Evolutionary conservation across 1,284 basidiomycete genomes (phyloP).

Genomic region (Austroboletus niveus): DNA sequence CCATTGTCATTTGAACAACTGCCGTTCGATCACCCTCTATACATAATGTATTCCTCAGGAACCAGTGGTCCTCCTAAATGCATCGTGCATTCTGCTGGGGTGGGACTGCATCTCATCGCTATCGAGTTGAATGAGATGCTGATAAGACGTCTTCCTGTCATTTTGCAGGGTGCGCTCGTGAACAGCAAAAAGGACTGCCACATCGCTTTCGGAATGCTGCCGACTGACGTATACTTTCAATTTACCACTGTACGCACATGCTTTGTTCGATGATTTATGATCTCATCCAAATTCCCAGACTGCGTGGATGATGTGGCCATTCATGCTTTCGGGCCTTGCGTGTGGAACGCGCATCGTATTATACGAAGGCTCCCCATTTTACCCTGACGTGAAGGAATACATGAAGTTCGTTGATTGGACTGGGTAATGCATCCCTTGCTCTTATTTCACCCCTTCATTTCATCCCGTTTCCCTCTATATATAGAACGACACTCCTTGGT

Average conservation of each 20-base stretch:
- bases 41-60: conserved; percentile 85
- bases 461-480: not conserved
- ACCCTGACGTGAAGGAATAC: conserved; percentile 54
- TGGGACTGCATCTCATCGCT: conserved; percentile 40
- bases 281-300: conserved; percentile 41
- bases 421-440: conserved; percentile 38
- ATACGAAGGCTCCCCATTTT: conserved; percentile 72
- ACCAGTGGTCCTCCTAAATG: conserved; percentile 84
- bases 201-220: conserved; percentile 41
- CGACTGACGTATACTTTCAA: conserved; percentile 63
- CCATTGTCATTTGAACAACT: conserved; percentile 65
- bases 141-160: not conserved
- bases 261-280: not conserved
- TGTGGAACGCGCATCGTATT: conserved; percentile 54
- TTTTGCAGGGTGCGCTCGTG: conserved; percentile 56
- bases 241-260: conserved; percentile 57
- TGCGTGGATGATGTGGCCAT: conserved; percentile 79
- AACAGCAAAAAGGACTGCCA: conserved; percentile 60
- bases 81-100: conserved; percentile 82
- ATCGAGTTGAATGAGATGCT: not conserved
- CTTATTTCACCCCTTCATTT: not conserved
- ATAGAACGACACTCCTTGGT: conserved; percentile 56
- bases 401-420: conserved; percentile 59
- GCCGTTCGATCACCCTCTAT: conserved; percentile 82
- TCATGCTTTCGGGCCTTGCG: conserved; percentile 54